Percentiles rank a stretch among this genome's conserved stretches.
Conservation (phyloP, 495 filamentous ascomycete species). For the Hypoxylon fuscum region DNA sequence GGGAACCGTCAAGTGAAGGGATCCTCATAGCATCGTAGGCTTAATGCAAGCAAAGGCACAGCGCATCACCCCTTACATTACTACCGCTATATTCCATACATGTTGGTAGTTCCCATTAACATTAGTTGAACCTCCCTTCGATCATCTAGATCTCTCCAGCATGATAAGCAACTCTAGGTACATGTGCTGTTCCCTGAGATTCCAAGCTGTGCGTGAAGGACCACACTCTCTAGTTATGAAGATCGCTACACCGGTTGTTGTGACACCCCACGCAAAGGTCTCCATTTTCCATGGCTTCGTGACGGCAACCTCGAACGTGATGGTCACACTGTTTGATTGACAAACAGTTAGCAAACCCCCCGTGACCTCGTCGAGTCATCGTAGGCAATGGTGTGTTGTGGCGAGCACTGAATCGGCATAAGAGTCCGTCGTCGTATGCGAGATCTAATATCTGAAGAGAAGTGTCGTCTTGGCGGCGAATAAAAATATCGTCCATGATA, state of each 20-base stretch:
- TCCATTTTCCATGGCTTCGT: neutral
- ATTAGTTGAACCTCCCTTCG: too few relatives aligned
- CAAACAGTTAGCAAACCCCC: neutral
- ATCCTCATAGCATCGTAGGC: too few relatives aligned
- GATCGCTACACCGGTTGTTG: neutral
- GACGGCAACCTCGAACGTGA: conserved; percentile 10
- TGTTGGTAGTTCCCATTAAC: too few relatives aligned
- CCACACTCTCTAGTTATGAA: conserved; percentile 11
- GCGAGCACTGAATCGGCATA: neutral
- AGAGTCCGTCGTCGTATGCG: too few relatives aligned
- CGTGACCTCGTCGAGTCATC: neutral
- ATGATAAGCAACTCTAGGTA: neutral
- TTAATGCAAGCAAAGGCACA: too few relatives aligned
- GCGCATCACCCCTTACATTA: neutral
- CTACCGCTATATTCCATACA: too few relatives aligned
- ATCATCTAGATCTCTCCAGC: conserved; percentile 6
- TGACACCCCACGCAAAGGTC: conserved; percentile 13
- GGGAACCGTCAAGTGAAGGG: too few relatives aligned
- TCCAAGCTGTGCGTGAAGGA: neutral
- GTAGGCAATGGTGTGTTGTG: neutral
- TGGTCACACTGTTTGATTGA: conserved; percentile 17
- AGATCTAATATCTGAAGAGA: too few relatives aligned
- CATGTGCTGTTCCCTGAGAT: neutral
- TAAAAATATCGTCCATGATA: too few relatives aligned
- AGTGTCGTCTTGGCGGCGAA: too few relatives aligned